Evolutionary conservation across 169 alveolate genomes (phyloP).

Genomic region (Fabrea salina): DNA sequence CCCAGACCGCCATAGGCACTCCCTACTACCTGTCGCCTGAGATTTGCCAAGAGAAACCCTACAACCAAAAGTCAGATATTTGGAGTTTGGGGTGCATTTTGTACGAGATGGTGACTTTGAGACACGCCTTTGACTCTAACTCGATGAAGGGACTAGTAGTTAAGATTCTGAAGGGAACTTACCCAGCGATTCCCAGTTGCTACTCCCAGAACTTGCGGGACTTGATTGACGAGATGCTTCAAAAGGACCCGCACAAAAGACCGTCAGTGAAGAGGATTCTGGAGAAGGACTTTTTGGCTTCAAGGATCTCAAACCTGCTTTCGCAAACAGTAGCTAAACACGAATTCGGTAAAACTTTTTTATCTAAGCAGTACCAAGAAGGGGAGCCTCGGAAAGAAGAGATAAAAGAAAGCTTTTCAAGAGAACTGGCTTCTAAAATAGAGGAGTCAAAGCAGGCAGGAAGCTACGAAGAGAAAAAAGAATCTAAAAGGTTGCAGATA

Average conservation of each 20-base stretch:
- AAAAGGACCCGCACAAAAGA: conserved; percentile 74
- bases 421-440: neutral
- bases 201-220: conserved; percentile 63
- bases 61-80: conserved; percentile 97
- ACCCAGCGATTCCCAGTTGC: conserved; percentile 73
- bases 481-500: too few species aligned
- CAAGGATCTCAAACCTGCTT: conserved; percentile 34
- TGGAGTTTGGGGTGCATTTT: conserved; percentile 98
- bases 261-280: conserved; percentile 70
- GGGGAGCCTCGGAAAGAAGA: neutral
- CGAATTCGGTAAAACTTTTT: conserved; percentile 30
- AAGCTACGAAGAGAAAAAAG: neutral
- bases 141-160: conserved; percentile 74
- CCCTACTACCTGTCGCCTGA: conserved; percentile 99
- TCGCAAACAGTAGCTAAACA: conserved; percentile 40
- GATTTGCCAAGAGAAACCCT: conserved; percentile 96
- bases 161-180: conserved; percentile 79
- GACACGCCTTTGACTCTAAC: conserved; percentile 88
- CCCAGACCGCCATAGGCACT: conserved; percentile 93
- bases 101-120: conserved; percentile 86
- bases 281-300: conserved; percentile 62
- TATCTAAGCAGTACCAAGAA: neutral
- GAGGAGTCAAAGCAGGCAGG: neutral
- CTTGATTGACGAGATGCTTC: conserved; percentile 76
- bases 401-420: neutral